These are phyloP conservation scores for Westerdykella ornata DNA, from an alignment of 2,329 filamentous ascomycete species.

Conservation along the genomic window DNA sequence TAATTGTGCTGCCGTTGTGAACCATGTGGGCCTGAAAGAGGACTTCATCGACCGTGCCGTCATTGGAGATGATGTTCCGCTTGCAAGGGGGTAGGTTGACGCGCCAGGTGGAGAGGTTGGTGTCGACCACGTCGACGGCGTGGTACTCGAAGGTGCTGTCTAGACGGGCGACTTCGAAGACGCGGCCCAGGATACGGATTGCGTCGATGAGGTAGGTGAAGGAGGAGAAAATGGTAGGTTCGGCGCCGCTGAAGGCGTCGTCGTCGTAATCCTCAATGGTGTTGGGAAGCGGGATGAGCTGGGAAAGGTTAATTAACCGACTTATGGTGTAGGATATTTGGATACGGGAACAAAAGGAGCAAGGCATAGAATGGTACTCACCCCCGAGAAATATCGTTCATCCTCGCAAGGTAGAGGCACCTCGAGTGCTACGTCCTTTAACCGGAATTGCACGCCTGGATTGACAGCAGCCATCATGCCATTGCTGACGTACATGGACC, in stretches of 20 bases:
- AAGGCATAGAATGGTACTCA: conserved; percentile 17
- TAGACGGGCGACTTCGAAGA: conserved; percentile 51
- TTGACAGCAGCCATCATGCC: conserved; percentile 79
- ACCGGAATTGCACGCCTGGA: conserved; percentile 61
- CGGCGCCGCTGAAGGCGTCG: conserved; percentile 63
- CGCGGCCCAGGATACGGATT: conserved; percentile 67
- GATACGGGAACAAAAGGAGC: conserved; percentile 24
- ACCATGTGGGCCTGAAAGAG: conserved; percentile 90
- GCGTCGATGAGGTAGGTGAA: conserved; percentile 80
- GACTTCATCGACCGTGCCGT: conserved; percentile 70
- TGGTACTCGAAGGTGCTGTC: conserved; percentile 38
- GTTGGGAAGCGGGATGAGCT: conserved; percentile 32
- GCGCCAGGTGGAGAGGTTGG: conserved; percentile 65
- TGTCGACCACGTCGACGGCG: conserved; percentile 51
- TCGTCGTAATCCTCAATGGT: conserved; percentile 74
- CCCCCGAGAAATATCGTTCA: conserved; percentile 52
- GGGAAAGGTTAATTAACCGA: conserved; percentile 40
- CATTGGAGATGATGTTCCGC: conserved; percentile 60
- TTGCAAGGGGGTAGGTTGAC: conserved; percentile 71
- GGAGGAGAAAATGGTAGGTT: conserved; percentile 68
- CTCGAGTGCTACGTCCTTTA: conserved; percentile 60
- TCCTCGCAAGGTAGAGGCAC: conserved; percentile 79
- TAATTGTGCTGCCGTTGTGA: conserved; percentile 36
- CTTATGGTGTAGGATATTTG: conserved; percentile 29
- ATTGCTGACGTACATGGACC: conserved; percentile 76